Evolutionary conservation across 805 yeast genomes (phyloP).

Genomic region (Sungouiozyma intestinalis): DNA sequence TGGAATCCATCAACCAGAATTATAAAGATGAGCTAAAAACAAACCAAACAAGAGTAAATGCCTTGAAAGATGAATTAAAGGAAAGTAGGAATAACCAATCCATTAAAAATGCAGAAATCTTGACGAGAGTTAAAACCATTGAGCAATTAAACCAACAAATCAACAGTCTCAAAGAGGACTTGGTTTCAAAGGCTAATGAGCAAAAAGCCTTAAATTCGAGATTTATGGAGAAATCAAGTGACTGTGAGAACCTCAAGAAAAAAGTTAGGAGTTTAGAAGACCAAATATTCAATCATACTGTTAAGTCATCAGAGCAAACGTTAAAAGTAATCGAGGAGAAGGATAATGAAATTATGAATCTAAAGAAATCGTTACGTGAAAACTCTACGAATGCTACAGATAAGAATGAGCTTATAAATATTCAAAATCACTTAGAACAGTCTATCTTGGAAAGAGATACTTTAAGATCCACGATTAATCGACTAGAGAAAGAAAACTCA

Average conservation of each 20-base stretch:
- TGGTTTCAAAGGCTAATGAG: neutral
- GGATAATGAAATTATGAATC: constrained; percentile 11
- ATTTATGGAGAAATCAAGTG: neutral
- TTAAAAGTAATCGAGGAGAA: constrained; percentile 12
- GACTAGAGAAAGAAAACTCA: neutral
- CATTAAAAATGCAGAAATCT: neutral
- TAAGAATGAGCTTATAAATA: constrained; percentile 3
- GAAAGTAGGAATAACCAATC: neutral
- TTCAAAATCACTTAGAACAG: constrained; percentile 2
- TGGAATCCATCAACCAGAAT: neutral
- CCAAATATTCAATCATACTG: constrained; percentile 14
- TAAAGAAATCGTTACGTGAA: constrained; percentile 3
- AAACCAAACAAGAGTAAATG: neutral
- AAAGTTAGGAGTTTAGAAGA: constrained; percentile 8
- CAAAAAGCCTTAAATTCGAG: neutral
- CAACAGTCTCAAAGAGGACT: neutral
- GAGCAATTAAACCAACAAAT: neutral
- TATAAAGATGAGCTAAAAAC: neutral
- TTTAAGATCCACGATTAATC: neutral
- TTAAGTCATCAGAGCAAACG: constrained; percentile 12
- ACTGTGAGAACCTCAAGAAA: neutral
- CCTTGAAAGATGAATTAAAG: neutral
- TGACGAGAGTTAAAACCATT: neutral
- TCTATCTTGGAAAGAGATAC: neutral
- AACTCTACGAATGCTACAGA: neutral